phyloP scores from a whole-genome alignment of 306 rosid species.

The Quercus gilva region DNA sequence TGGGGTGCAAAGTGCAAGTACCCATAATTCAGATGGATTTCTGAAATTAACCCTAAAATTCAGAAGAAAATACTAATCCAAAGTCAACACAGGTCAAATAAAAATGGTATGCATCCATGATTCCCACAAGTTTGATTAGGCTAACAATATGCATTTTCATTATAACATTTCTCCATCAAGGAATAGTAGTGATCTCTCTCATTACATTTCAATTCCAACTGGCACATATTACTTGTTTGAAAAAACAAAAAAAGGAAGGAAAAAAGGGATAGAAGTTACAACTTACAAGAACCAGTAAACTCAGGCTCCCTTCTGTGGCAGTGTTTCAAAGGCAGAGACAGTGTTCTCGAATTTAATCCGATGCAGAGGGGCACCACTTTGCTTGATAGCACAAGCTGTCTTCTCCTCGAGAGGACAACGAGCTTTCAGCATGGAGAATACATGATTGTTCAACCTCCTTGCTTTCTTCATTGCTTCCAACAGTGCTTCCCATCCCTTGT shows the following conservation, averaged over 20 bases:
- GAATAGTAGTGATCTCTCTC: too few species aligned
- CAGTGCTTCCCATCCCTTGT: conserved; percentile 82
- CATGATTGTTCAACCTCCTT: conserved; percentile 93
- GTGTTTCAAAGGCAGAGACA: conserved; percentile 92
- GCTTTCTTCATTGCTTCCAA: conserved; percentile 96
- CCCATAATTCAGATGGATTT: too few species aligned
- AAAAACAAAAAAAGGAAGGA: not conserved
- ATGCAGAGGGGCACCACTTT: conserved; percentile 95
- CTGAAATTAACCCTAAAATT: too few species aligned
- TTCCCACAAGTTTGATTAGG: too few species aligned
- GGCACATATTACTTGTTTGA: too few species aligned
- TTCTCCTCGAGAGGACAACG: conserved; percentile 98
- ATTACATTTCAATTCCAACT: too few species aligned
- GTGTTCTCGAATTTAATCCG: conserved; percentile 86
- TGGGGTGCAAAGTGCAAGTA: too few species aligned
- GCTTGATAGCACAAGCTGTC: conserved; percentile 97
- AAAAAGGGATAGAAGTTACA: not conserved
- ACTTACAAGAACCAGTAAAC: not conserved
- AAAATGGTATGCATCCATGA: too few species aligned
- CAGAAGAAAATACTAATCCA: too few species aligned
- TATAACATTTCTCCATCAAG: too few species aligned
- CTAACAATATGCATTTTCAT: too few species aligned
- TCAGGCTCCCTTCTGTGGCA: conserved; percentile 87
- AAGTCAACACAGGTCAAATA: too few species aligned
- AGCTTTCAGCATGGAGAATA: conserved; percentile 94